Conservation (phyloP, 208 protist genomes). For the Perkinsela sp. region DNA sequence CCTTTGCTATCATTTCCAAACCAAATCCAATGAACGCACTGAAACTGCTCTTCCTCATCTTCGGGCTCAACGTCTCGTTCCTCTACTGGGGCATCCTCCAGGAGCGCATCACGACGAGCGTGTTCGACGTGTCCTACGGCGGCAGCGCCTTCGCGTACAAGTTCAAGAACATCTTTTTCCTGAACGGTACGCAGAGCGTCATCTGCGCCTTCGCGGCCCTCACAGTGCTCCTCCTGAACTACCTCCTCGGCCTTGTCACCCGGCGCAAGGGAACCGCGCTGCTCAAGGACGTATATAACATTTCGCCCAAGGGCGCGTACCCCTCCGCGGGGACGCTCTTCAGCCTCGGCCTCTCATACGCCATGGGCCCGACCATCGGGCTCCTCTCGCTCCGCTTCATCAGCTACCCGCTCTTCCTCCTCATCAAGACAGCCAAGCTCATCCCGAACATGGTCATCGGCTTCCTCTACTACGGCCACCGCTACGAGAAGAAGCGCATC, state of each 20-base stretch:
- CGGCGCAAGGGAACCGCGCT: background rate
- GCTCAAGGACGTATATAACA: background rate
- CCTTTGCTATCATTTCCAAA: no score
- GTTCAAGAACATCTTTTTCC: background rate
- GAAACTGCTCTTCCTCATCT: background rate
- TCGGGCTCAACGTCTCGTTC: slow-evolving; percentile 1
- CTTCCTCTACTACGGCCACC: background rate
- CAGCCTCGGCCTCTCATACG: background rate
- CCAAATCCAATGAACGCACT: background rate
- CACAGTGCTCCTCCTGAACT: background rate
- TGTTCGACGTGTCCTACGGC: background rate
- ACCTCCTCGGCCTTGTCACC: background rate
- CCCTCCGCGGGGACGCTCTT: background rate
- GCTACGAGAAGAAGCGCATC: background rate
- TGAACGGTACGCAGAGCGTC: background rate
- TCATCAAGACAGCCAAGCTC: slow-evolving; percentile 1
- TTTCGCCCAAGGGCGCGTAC: background rate
- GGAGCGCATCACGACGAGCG: slow-evolving; percentile 1
- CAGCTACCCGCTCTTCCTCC: slow-evolving; percentile 2
- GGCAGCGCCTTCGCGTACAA: background rate
- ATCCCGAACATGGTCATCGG: background rate
- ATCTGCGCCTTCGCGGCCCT: background rate
- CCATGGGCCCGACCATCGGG: background rate
- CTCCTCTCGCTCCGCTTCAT: background rate
- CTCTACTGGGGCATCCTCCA: slow-evolving; percentile 1